Percentiles rank a stretch among this genome's conserved stretches.
Evolutionary conservation across 768 basidiomycete species (phyloP).

Genomic region (Leccinum subtestaceum): DNA sequence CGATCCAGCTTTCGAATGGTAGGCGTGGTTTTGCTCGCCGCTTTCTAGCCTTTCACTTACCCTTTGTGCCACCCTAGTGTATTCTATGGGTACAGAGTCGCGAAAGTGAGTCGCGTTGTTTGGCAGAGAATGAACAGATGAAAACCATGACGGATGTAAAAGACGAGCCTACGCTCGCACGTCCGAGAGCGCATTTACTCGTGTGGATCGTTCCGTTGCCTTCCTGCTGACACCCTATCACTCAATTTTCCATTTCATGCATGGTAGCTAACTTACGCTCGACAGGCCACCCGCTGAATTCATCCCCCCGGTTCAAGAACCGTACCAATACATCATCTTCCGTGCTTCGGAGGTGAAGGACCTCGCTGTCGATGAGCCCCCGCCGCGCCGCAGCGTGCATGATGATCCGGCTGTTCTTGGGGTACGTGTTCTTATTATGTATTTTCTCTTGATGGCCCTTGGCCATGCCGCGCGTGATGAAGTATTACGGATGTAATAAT

Average conservation of each 20-base stretch:
- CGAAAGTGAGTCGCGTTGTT: constrained; percentile 50
- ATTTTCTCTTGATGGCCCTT: background rate
- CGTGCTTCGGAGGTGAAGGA: constrained; percentile 89
- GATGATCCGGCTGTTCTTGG: constrained; percentile 85
- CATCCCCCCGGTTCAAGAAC: constrained; percentile 79
- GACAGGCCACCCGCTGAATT: constrained; percentile 69
- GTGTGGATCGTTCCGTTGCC: constrained; percentile 66
- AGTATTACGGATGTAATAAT: constrained; percentile 44
- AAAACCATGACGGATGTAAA: constrained; percentile 41
- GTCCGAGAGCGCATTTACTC: constrained; percentile 44
- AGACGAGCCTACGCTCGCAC: constrained; percentile 34
- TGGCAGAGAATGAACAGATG: constrained; percentile 28
- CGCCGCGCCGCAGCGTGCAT: constrained; percentile 60
- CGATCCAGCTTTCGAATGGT: constrained; percentile 89
- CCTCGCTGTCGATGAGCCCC: constrained; percentile 74
- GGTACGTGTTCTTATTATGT: constrained; percentile 44
- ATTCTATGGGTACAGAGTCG: constrained; percentile 85
- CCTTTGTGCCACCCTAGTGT: constrained; percentile 43
- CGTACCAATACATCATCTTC: constrained; percentile 89
- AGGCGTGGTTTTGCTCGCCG: constrained; percentile 2
- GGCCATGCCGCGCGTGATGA: constrained; percentile 35
- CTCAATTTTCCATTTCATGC: background rate
- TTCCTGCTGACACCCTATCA: constrained; percentile 50
- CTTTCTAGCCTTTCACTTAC: background rate
- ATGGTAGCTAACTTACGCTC: constrained; percentile 26